Base-by-base conservation (phyloP, 176 grass and related monocot genomes). In the Oryza glumipatula region DNA sequence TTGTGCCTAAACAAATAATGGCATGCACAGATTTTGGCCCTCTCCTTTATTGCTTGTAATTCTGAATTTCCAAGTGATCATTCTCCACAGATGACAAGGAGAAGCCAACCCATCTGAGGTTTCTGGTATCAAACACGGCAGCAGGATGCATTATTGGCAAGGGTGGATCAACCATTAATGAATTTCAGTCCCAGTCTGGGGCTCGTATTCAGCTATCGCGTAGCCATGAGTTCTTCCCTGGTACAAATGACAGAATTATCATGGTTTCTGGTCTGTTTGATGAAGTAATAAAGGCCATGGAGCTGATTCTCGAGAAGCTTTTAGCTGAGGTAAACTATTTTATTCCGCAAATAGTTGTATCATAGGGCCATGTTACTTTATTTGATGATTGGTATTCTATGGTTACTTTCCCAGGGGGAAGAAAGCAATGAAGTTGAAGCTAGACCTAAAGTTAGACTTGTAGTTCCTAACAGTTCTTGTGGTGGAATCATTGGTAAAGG, bases 401-500 rank as follows among this genome's bases (percentile, higher is more conserved):
- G 35, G 60, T 88, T 70, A 28, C 10, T 56, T 89, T 84, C 76
- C 32, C 85, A 98, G 96, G 93, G 87, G 73, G 93, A 95, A 90
- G 96, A 98, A 79, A 84, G 81, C 67, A 92, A 85, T 56, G 96
- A 98, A 74, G 88, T 84, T 80, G 96, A 98, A 85, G 84, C 83
- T 80, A 93, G 89, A 84, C 90, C 91, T 70, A 98, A 98, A 88
- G 83, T 95, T 80, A 92, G 91, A 88, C 85, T 98, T 67, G 89
- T 95, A 83, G 93, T 98, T 82, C 93, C 93, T 66, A 98, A 98
- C 88, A 95, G 93, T 74, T 94, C 96, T 67, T 98, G 96, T 74
- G 96, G 96, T 68, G 96, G 93, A 35, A 95, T 98, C 80, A 98
- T 98, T 89, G 96, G 96, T 83, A 98, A 98, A 93, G 96, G 91